Percentiles rank a stretch among this genome's conserved stretches.
phyloP scores from a whole-genome alignment of 768 basidiomycete species.

The Mycena vitilis region DNA sequence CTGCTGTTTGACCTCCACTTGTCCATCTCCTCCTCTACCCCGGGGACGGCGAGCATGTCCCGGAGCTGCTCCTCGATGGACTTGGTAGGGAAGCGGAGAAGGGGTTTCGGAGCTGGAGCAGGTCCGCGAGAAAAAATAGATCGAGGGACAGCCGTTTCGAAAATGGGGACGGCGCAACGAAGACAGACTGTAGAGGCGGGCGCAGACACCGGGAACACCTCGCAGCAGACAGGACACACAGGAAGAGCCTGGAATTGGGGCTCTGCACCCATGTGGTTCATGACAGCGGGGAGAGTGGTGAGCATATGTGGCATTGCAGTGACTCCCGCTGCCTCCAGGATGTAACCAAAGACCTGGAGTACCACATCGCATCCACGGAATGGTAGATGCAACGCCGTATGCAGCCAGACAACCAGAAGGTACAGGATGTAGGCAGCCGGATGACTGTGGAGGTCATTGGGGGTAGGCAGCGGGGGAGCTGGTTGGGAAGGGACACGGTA shows the following conservation, averaged over 20 bases:
- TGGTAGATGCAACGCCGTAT: too few relatives aligned
- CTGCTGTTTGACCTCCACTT: neutral
- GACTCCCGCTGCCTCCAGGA: too few relatives aligned
- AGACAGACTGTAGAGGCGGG: neutral
- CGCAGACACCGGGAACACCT: neutral
- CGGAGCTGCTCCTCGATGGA: conserved; percentile 5
- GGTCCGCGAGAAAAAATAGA: too few relatives aligned
- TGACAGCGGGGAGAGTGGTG: neutral
- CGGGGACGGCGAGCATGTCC: conserved; percentile 1
- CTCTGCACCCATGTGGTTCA: neutral
- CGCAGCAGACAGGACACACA: neutral
- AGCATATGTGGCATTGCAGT: neutral
- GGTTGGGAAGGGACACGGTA: too few relatives aligned
- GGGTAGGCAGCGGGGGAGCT: too few relatives aligned
- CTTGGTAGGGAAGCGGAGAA: neutral
- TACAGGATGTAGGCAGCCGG: too few relatives aligned
- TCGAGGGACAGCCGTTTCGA: neutral
- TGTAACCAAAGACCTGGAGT: too few relatives aligned
- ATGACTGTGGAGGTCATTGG: too few relatives aligned
- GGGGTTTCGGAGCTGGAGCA: neutral
- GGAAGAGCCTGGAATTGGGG: neutral
- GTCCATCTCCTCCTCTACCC: conserved; percentile 4
- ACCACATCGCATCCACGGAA: too few relatives aligned
- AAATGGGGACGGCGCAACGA: neutral
- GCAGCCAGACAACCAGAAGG: too few relatives aligned